Conservation (phyloP, 2,329 filamentous ascomycete genomes). For the Aspergillus oerlinghausenensis region DNA sequence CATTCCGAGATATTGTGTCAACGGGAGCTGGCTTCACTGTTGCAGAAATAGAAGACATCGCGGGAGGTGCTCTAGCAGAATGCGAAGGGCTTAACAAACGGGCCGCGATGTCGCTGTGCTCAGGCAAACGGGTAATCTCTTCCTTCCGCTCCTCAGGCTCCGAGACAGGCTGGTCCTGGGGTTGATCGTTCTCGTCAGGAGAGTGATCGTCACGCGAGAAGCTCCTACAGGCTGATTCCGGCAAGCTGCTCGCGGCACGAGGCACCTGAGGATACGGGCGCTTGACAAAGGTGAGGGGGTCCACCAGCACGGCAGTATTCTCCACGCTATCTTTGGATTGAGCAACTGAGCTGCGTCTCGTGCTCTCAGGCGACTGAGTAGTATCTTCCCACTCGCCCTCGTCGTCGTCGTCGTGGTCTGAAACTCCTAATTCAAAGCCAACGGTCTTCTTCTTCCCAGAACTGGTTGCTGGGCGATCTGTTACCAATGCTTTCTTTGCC, state of each 20-base stretch:
- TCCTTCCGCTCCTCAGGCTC: slow-evolving; percentile 18
- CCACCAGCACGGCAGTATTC: slow-evolving; percentile 32
- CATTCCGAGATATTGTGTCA: slow-evolving; percentile 32
- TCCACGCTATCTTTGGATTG: slow-evolving; percentile 33
- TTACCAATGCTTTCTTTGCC: slow-evolving; percentile 37
- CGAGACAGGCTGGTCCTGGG: slow-evolving; percentile 4
- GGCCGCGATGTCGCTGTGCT: slow-evolving; percentile 35
- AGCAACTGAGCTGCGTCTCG: slow-evolving; percentile 41
- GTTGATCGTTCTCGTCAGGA: slow-evolving; percentile 16
- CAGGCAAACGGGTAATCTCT: slow-evolving; percentile 15
- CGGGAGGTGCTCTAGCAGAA: slow-evolving; percentile 43
- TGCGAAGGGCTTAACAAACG: slow-evolving; percentile 37
- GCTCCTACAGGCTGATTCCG: slow-evolving; percentile 32
- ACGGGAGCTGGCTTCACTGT: slow-evolving; percentile 36
- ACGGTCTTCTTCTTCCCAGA: slow-evolving; percentile 43
- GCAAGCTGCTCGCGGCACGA: slow-evolving; percentile 37
- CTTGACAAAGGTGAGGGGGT: slow-evolving; percentile 39
- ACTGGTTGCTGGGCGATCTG: slow-evolving; percentile 29
- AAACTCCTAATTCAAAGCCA: slow-evolving; percentile 43
- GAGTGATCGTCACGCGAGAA: slow-evolving; percentile 24
- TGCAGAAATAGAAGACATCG: slow-evolving; percentile 47
- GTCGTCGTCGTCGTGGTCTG: slow-evolving; percentile 43
- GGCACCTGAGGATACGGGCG: slow-evolving; percentile 35
- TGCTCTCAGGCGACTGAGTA: slow-evolving; percentile 45
- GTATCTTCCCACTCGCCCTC: slow-evolving; percentile 48